phyloP scores from a whole-genome alignment of 495 filamentous ascomycete species.

The Daldinia caldariorum region DNA sequence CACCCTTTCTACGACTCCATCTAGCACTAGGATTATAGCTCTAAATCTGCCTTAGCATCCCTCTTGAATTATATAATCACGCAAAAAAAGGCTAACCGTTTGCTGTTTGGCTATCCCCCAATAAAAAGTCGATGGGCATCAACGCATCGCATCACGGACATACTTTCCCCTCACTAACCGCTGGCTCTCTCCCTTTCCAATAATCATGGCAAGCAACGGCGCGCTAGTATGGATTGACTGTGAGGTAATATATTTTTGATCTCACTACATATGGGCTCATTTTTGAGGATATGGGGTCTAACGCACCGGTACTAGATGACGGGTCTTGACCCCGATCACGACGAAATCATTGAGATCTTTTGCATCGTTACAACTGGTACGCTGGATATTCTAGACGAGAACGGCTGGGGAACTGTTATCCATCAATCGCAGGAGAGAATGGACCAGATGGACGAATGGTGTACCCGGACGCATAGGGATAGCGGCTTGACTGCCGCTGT shows the following conservation, averaged over 20 bases:
- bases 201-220: slow-evolving; percentile 46
- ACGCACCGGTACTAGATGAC: slow-evolving; percentile 77
- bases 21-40: too few species aligned
- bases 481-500: slow-evolving; percentile 84
- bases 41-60: background rate
- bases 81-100: background rate
- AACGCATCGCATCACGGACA: background rate
- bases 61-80: background rate
- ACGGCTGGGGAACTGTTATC: slow-evolving; percentile 83
- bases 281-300: slow-evolving; percentile 17
- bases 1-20: background rate
- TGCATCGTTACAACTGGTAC: slow-evolving; percentile 89
- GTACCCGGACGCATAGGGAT: slow-evolving; percentile 64
- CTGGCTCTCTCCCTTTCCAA: background rate
- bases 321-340: slow-evolving; percentile 78
- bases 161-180: background rate
- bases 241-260: slow-evolving; percentile 60
- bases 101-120: background rate
- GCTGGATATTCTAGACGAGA: slow-evolving; percentile 76
- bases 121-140: background rate
- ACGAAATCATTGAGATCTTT: slow-evolving; percentile 90
- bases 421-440: slow-evolving; percentile 77
- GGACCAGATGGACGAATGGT: slow-evolving; percentile 77
- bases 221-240: slow-evolving; percentile 87
- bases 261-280: background rate